Percentiles rank a stretch among this genome's conserved stretches.
Conservation (phyloP, 2,329 filamentous ascomycete species). For the Fusarium burgessii region DNA sequence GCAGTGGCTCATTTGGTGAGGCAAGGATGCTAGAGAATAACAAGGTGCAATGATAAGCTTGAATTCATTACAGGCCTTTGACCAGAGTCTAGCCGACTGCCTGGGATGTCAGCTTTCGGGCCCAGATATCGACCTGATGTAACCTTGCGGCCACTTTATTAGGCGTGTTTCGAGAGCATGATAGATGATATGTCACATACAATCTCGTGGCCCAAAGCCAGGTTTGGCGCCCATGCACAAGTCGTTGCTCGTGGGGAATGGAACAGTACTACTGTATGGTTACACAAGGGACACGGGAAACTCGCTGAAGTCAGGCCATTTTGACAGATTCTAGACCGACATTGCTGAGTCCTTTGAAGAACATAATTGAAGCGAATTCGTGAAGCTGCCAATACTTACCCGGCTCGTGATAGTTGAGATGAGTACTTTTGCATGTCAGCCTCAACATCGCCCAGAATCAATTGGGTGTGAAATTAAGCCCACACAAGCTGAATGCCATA, state of each 20-base stretch:
- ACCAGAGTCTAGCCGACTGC: not conserved
- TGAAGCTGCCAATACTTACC: not conserved
- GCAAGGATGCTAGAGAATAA: not conserved
- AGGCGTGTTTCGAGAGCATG: not conserved
- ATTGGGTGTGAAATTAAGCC: not conserved
- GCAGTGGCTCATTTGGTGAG: not conserved
- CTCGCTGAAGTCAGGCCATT: slow-evolving; percentile 28
- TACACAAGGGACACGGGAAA: slow-evolving; percentile 23
- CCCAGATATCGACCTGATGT: not conserved
- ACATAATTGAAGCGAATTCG: slow-evolving; percentile 3
- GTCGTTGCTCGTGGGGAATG: not conserved
- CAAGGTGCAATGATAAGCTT: not conserved
- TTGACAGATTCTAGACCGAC: slow-evolving; percentile 28
- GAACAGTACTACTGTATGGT: slow-evolving; percentile 1
- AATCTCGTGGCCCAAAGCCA: not conserved
- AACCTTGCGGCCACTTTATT: not conserved
- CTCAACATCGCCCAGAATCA: not conserved
- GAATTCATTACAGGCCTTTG: not conserved
- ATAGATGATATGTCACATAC: slow-evolving; percentile 18
- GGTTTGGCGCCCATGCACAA: slow-evolving; percentile 2
- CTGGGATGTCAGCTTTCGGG: not conserved
- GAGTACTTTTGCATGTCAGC: slow-evolving; percentile 1
- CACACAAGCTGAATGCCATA: not conserved
- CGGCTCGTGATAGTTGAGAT: slow-evolving; percentile 10
- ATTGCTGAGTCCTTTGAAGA: not conserved